Evolutionary conservation across 1,284 basidiomycete species (phyloP), one percentile per base, ranked within the genome.

Genomic region (Apiotrichum mycotoxinovorans): DNA sequence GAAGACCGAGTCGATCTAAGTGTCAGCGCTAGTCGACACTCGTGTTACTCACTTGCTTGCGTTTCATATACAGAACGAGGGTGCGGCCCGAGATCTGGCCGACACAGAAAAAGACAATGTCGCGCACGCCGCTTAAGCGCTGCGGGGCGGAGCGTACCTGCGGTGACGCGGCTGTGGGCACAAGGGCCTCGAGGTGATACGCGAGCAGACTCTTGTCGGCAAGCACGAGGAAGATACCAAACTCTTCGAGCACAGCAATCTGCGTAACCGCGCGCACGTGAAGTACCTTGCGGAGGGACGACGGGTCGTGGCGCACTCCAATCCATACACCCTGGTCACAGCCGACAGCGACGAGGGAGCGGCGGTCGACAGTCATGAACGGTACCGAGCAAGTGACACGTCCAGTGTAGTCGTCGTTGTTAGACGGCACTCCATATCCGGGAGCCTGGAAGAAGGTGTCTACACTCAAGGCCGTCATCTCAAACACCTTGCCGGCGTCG

Each of bases 311-410:
- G 33, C 90, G 83, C 74, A 96, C 87, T 0, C 94, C 95, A 63
- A 98, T 95, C 91, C 92, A 98, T 2, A 98, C 90, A 37, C 95
- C 95, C 69, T 97, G 91, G 0, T 89, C 87, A 74, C 93, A 96
- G 22, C 94, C 94, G 64, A 97, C 87, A 0, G 94, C 92, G 20
- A 97, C 87, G 18, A 98, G 81, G 2, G 84, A 83, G 43, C 91
- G 84, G 5, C 88, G 86, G 72, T 97, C 91, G 7, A 84, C 81
- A 2, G 91, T 91, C 53, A 82, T 88, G 72, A 95, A 94, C 4
- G 94, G 91, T 25, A 93, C 88, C 0, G 91, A 93, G 71, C 92
- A 96, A 2, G 91, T 93, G 45, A 96, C 91, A 66, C 88, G 87
- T 2, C 91, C 91, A 0, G 91, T 93, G 68, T 87, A 87, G 14